Percentiles rank a stretch among this genome's conserved stretches.
These are phyloP conservation scores for Aspergillus pseudoglaucus DNA, from an alignment of 2,329 filamentous ascomycete genomes.

Conservation along the genomic window DNA sequence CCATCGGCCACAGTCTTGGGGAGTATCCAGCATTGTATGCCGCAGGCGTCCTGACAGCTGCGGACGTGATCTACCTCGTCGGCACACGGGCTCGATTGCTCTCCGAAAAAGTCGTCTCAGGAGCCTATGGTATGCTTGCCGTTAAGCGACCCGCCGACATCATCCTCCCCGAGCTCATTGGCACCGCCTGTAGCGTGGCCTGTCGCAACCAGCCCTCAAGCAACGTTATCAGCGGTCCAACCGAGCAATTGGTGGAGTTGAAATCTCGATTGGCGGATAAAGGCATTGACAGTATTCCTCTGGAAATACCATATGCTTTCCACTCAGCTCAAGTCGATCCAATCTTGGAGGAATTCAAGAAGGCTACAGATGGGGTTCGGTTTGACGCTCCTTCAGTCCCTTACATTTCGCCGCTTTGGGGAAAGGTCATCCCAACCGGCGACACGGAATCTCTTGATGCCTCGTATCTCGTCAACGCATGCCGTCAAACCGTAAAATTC, in stretches of 20 bases:
- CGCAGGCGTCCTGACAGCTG: conserved; percentile 31
- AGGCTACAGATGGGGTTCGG: conserved; percentile 29
- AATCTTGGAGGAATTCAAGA: conserved; percentile 37
- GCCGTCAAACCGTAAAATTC: conserved; percentile 43
- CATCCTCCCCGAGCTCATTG: conserved; percentile 26
- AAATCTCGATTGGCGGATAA: conserved; percentile 27
- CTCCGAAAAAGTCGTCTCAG: conserved; percentile 31
- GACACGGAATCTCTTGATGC: conserved; percentile 28
- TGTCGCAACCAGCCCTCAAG: conserved; percentile 40
- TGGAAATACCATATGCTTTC: conserved; percentile 42
- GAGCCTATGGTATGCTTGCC: conserved; percentile 41
- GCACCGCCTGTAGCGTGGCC: conserved; percentile 25
- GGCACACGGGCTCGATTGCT: conserved; percentile 37
- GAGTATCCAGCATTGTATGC: conserved; percentile 37
- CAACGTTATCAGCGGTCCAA: conserved; percentile 37
- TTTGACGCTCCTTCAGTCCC: conserved; percentile 37
- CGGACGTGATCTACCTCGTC: conserved; percentile 35
- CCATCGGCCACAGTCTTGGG: conserved; percentile 38
- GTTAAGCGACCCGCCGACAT: conserved; percentile 22
- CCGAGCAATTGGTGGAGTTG: conserved; percentile 30
- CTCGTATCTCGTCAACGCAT: conserved; percentile 36
- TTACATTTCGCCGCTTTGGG: conserved; percentile 42
- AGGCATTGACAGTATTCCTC: conserved; percentile 35
- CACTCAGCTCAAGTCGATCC: conserved; percentile 43
- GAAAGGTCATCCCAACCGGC: conserved; percentile 33